phyloP scores from a whole-genome alignment of 1,284 basidiomycete species.

The Cutaneotrichosporon arboriforme region DNA sequence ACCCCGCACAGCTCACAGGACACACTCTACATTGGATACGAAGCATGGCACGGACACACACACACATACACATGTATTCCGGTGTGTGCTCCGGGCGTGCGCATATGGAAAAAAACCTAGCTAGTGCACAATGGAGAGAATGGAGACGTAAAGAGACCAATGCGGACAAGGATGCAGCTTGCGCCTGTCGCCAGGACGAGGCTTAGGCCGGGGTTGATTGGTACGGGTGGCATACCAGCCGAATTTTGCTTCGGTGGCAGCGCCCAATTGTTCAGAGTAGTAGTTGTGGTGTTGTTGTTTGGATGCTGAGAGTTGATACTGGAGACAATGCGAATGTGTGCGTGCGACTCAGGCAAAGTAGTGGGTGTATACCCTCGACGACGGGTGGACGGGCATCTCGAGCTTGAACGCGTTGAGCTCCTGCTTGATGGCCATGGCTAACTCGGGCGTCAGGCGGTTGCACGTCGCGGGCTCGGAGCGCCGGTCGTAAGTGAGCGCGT shows the following conservation, averaged over 20 bases:
- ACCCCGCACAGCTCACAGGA: too few species aligned
- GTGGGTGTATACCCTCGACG: slow-evolving; percentile 72
- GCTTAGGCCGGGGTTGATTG: too few species aligned
- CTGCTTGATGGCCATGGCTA: slow-evolving; percentile 94
- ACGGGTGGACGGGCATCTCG: slow-evolving; percentile 94
- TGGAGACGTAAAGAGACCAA: neutral
- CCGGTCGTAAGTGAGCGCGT: slow-evolving; percentile 82
- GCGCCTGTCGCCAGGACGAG: slow-evolving; percentile 2
- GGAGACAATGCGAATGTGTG: slow-evolving; percentile 2
- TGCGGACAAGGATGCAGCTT: neutral
- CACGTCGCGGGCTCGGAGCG: slow-evolving; percentile 94
- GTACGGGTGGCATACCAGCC: too few species aligned
- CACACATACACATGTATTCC: too few species aligned
- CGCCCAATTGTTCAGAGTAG: neutral
- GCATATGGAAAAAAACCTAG: slow-evolving; percentile 2
- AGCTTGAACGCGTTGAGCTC: slow-evolving; percentile 95
- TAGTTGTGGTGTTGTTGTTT: neutral
- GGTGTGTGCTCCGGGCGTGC: too few species aligned
- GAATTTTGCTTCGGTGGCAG: too few species aligned
- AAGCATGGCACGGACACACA: too few species aligned
- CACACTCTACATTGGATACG: too few species aligned
- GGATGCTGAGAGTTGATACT: neutral
- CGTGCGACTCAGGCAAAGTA: slow-evolving; percentile 53
- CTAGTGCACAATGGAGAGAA: slow-evolving; percentile 7
- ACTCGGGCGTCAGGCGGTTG: slow-evolving; percentile 86